These are phyloP conservation scores for Neofusicoccum ribis DNA, from an alignment of 2,329 filamentous ascomycete genomes.

Conservation along the genomic window DNA sequence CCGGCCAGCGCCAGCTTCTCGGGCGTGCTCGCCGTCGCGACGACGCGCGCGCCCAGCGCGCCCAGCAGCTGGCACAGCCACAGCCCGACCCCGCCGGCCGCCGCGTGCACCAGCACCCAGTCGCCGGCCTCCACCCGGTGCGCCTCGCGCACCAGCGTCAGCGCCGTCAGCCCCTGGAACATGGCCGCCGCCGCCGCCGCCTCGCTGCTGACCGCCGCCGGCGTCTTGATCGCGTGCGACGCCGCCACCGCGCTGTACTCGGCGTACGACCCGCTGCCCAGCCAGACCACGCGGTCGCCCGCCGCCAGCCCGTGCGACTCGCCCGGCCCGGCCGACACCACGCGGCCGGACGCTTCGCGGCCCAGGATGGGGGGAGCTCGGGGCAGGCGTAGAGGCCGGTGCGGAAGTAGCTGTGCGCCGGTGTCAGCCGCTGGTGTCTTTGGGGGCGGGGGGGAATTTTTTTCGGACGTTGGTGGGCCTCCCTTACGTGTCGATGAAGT, in stretches of 20 bases:
- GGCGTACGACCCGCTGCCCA: constrained; percentile 57
- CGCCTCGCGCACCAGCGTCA: constrained; percentile 76
- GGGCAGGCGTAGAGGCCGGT: constrained; percentile 74
- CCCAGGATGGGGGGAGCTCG: constrained; percentile 74
- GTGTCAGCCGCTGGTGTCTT: neutral
- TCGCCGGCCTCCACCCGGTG: constrained; percentile 71
- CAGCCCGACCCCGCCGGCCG: constrained; percentile 73
- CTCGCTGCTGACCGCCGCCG: constrained; percentile 60
- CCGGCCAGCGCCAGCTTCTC: constrained; percentile 73
- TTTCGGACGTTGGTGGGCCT: too few relatives aligned
- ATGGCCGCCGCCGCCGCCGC: constrained; percentile 68
- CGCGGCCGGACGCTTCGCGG: constrained; percentile 72
- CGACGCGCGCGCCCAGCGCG: constrained; percentile 71
- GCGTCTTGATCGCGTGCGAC: constrained; percentile 61
- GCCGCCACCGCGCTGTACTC: constrained; percentile 58
- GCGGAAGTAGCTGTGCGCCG: constrained; percentile 69
- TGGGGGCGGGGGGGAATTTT: too few relatives aligned
- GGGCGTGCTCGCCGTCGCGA: constrained; percentile 73
- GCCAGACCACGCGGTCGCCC: constrained; percentile 72
- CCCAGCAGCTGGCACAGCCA: constrained; percentile 75
- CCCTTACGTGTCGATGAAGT: constrained; percentile 79
- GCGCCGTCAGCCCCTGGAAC: constrained; percentile 81
- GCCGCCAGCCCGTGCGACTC: constrained; percentile 65
- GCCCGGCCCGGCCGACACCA: constrained; percentile 62
- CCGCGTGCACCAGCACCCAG: constrained; percentile 82